Conservation (phyloP, 106 monocot genomes). For the Dioscorea alata region DNA sequence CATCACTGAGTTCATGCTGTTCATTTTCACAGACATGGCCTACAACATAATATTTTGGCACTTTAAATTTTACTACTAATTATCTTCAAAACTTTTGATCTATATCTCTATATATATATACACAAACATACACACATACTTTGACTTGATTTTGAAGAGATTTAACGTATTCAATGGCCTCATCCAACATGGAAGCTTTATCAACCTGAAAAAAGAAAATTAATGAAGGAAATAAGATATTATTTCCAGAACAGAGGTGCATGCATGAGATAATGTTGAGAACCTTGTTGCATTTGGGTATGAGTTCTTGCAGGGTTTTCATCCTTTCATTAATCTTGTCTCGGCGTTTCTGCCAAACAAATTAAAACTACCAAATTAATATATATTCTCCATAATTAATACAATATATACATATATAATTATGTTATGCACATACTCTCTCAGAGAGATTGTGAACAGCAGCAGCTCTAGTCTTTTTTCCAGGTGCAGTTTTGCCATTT, state of each 20-base stretch:
- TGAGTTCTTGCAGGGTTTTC: slow-evolving; percentile 38
- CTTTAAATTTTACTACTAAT: not conserved
- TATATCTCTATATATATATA: no score
- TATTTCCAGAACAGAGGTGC: not conserved
- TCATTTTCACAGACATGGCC: not conserved
- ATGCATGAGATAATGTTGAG: not conserved
- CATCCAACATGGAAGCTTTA: slow-evolving; percentile 85
- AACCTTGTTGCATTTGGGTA: slow-evolving; percentile 48
- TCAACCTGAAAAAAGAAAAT: slow-evolving; percentile 30
- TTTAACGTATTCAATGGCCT: slow-evolving; percentile 78
- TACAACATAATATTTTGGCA: not conserved
- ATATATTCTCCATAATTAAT: not conserved
- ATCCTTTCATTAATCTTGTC: slow-evolving; percentile 53
- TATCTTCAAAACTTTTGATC: not conserved
- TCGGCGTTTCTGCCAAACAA: slow-evolving; percentile 24
- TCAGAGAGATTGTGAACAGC: slow-evolving; percentile 57
- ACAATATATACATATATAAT: not conserved
- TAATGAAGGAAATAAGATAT: not conserved
- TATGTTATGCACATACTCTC: slow-evolving; percentile 16
- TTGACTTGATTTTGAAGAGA: slow-evolving; percentile 59
- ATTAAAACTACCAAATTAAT: not conserved
- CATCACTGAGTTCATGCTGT: not conserved
- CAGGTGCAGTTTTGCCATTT: not conserved
- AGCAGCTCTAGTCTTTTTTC: slow-evolving; percentile 26
- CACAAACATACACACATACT: slow-evolving; percentile 12